Conservation (phyloP, 768 basidiomycete genomes). For the Kwoniella botswanensis region DNA sequence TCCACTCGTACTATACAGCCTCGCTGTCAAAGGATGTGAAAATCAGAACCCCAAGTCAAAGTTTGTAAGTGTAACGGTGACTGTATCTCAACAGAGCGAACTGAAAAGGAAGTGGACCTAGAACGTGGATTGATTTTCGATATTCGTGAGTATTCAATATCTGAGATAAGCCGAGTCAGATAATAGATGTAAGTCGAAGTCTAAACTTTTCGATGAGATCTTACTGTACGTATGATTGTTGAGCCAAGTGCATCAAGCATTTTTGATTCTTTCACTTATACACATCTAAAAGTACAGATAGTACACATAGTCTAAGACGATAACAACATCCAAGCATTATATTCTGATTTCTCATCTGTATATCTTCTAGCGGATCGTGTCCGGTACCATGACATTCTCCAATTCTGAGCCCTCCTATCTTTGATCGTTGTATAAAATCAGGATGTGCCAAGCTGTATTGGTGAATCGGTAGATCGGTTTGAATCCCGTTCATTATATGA, state of each 20-base stretch:
- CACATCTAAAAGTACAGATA: background rate
- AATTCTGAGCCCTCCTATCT: no score
- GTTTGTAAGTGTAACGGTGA: background rate
- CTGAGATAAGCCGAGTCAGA: no score
- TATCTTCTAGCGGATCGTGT: no score
- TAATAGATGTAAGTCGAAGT: background rate
- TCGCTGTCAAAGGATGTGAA: background rate
- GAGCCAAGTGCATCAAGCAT: background rate
- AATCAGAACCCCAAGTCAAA: background rate
- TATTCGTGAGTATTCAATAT: no score
- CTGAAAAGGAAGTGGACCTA: background rate
- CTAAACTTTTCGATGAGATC: background rate
- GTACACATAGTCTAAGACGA: background rate
- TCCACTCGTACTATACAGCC: background rate
- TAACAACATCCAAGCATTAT: background rate
- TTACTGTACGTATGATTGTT: background rate
- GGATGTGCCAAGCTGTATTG: no score
- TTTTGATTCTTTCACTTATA: background rate
- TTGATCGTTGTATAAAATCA: no score
- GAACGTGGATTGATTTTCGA: no score
- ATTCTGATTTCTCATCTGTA: no score
- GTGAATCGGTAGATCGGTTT: no score
- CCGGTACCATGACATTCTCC: no score
- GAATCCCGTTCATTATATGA: background rate
- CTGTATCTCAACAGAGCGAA: background rate